These are phyloP conservation scores for Apiotrichum montevideense DNA, from an alignment of 1,284 basidiomycete species.

Conservation along the genomic window DNA sequence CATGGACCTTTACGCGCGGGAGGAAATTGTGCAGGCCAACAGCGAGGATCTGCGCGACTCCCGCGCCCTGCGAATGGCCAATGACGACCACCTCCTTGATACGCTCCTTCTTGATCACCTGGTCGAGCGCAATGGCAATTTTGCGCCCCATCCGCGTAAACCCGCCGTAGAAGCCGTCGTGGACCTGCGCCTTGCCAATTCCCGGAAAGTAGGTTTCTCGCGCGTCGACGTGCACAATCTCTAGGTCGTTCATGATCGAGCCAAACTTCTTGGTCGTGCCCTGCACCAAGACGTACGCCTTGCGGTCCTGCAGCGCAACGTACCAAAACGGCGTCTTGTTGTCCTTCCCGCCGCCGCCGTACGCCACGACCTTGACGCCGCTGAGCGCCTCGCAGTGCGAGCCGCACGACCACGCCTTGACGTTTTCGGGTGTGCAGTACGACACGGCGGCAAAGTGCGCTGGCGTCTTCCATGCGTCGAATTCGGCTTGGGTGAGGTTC, in stretches of 20 bases:
- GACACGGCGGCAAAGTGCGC: too few relatives aligned
- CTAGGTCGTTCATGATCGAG: conserved; percentile 14
- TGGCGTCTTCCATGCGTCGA: too few relatives aligned
- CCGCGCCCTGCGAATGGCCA: conserved; percentile 27
- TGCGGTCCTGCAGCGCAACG: too few relatives aligned
- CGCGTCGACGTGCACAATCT: conserved; percentile 10
- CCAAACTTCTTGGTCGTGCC: too few relatives aligned
- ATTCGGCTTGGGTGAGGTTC: too few relatives aligned
- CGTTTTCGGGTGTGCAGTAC: too few relatives aligned
- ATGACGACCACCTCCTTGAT: conserved; percentile 20
- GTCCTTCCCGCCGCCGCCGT: too few relatives aligned
- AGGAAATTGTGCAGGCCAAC: conserved; percentile 19
- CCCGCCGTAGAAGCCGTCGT: conserved; percentile 23
- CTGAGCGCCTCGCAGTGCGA: too few relatives aligned
- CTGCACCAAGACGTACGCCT: too few relatives aligned
- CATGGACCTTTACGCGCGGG: conserved; percentile 5
- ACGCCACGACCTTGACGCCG: too few relatives aligned
- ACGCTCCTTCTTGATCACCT: conserved; percentile 1
- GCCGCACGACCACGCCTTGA: too few relatives aligned
- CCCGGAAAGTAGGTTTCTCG: conserved; percentile 15
- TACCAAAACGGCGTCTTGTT: too few relatives aligned
- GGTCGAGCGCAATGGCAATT: conserved; percentile 7
- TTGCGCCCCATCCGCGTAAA: conserved; percentile 15
- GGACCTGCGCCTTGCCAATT: conserved; percentile 11
- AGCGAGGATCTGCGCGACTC: conserved; percentile 14